phyloP scores from a whole-genome alignment of 116 monocot species.

The Phalaenopsis hybrid region DNA sequence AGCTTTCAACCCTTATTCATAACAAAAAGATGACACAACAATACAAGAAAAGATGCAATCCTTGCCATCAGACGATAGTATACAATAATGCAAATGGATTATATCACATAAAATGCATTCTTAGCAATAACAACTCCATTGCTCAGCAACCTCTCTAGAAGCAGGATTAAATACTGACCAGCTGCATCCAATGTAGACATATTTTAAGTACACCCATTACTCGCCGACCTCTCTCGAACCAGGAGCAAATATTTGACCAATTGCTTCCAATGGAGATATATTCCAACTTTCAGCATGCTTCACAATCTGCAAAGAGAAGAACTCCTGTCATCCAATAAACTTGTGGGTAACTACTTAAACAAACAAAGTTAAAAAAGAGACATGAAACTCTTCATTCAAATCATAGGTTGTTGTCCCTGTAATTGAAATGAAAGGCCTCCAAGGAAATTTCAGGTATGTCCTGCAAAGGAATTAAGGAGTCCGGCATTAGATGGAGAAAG shows the following conservation, averaged over 20 bases:
- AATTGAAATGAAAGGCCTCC: conserved; percentile 65
- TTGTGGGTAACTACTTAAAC: background rate
- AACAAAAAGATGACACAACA: too few relatives aligned
- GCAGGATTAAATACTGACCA: too few relatives aligned
- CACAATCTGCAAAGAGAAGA: conserved; percentile 36
- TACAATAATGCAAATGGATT: too few relatives aligned
- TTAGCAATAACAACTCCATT: too few relatives aligned
- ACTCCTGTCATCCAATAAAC: background rate
- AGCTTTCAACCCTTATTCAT: too few relatives aligned
- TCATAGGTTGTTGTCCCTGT: conserved; percentile 49
- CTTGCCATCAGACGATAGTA: too few relatives aligned
- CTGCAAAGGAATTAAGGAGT: conserved; percentile 26
- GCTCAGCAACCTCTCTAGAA: too few relatives aligned
- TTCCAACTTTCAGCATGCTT: conserved; percentile 67
- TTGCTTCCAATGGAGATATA: conserved; percentile 62
- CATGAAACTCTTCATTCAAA: conserved; percentile 30
- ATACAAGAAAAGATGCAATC: too few relatives aligned
- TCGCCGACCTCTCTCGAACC: conserved; percentile 12
- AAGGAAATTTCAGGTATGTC: conserved; percentile 68
- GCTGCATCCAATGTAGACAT: too few relatives aligned
- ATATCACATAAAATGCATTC: too few relatives aligned
- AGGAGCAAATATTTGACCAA: conserved; percentile 49
- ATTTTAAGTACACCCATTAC: background rate
- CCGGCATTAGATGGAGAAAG: background rate
- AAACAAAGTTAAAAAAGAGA: too few relatives aligned